Evolutionary conservation across 805 yeast species (phyloP).

Genomic region (Suhomyces vadensis): DNA sequence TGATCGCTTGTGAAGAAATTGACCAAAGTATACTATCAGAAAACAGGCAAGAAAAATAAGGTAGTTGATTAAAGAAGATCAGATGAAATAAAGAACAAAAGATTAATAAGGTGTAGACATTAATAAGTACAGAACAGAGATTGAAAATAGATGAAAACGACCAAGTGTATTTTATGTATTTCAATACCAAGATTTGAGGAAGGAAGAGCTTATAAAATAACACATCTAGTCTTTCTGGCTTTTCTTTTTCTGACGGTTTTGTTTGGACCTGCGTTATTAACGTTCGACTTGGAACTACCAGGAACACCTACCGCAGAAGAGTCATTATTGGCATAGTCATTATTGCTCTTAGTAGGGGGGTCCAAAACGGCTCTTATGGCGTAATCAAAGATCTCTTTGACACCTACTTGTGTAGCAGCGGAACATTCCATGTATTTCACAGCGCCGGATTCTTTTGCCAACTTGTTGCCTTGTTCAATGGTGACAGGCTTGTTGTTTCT

Average conservation of each 20-base stretch:
- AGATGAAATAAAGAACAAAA: not conserved
- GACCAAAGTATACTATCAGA: too few relatives aligned
- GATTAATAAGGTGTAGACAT: not conserved
- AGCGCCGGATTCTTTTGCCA: constrained; percentile 73
- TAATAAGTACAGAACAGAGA: not conserved
- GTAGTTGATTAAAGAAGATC: not conserved
- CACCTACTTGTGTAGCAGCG: constrained; percentile 85
- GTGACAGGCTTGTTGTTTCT: constrained; percentile 63
- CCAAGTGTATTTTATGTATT: not conserved
- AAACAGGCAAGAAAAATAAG: not conserved
- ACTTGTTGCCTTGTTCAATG: constrained; percentile 57
- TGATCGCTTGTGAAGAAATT: too few relatives aligned
- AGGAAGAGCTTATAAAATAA: constrained; percentile 31
- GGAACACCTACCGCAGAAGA: constrained; percentile 16
- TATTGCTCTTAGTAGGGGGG: constrained; percentile 39
- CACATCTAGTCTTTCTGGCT: constrained; percentile 39
- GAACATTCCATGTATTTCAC: constrained; percentile 83
- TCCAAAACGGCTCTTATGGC: constrained; percentile 72
- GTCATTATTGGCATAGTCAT: constrained; percentile 14
- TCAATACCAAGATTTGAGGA: too few relatives aligned
- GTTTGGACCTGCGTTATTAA: constrained; percentile 6
- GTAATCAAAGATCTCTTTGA: constrained; percentile 78
- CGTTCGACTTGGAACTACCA: constrained; percentile 5
- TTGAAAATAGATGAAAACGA: not conserved
- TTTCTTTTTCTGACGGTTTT: constrained; percentile 24